A percentile compares a stretch with the other conserved stretches of the same genome.
These are phyloP conservation scores for Limnanthes douglasii DNA, from an alignment of 345 rosid genomes.

Conservation along the genomic window DNA sequence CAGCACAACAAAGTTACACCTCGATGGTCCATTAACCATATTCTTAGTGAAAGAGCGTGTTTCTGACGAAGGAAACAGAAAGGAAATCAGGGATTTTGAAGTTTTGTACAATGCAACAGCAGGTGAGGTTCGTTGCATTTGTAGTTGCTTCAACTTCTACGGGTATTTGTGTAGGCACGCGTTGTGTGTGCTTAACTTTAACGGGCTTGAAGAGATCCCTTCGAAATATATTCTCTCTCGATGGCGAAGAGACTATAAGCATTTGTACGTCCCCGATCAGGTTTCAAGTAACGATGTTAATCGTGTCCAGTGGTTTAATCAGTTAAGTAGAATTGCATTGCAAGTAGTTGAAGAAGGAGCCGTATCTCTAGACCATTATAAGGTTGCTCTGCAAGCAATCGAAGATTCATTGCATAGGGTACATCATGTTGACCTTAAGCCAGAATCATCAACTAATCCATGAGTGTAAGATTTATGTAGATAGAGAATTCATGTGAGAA, in stretches of 20 bases:
- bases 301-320: slow-evolving; percentile 35
- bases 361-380: slow-evolving; percentile 47
- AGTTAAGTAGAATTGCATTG: slow-evolving; percentile 35
- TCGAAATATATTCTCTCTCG: slow-evolving; percentile 35
- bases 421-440: slow-evolving; percentile 28
- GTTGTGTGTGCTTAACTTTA: slow-evolving; percentile 55
- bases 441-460: too few species aligned
- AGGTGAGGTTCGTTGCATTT: slow-evolving; percentile 64
- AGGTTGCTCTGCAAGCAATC: slow-evolving; percentile 35
- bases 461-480: too few species aligned
- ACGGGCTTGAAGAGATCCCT: slow-evolving; percentile 64
- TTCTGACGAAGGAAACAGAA: slow-evolving; percentile 31
- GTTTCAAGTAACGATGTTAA: slow-evolving; percentile 7
- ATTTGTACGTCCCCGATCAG: slow-evolving; percentile 20
- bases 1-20: slow-evolving; percentile 53
- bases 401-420: slow-evolving; percentile 37
- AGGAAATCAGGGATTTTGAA: slow-evolving; percentile 51
- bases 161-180: slow-evolving; percentile 89
- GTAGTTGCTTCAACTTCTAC: slow-evolving; percentile 70
- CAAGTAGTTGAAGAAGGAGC: slow-evolving; percentile 60
- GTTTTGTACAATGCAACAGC: slow-evolving; percentile 65
- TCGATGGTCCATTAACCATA: slow-evolving; percentile 47
- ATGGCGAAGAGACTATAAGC: slow-evolving; percentile 61
- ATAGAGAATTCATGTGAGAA: background rate
- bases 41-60: slow-evolving; percentile 70